Evolutionary conservation across 345 rosid genomes (phyloP), one percentile per base, ranked within the genome.

Genomic region (Hirschfeldia incana): DNA sequence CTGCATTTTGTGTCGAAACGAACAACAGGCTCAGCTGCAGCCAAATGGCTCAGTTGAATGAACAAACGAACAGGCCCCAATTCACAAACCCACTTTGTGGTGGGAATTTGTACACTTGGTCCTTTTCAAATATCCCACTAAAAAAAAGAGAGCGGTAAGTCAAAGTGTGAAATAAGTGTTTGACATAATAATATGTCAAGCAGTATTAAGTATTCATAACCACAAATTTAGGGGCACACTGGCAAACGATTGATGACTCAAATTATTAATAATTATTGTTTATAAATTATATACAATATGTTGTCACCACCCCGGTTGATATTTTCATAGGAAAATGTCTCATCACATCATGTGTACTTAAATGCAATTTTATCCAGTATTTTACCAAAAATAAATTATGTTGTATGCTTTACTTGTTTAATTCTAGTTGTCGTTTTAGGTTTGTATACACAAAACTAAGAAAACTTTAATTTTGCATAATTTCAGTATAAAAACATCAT

Each of bases 131-230:
- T 61, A 15, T 57, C 34, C 10, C 70, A 65, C 66, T 51, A 3
- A 36, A 36, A 33, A 49, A 63, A 4, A n/a, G 13, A 49, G 34
- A 49, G 3, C 32, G 21, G 32, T 49, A 65, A 49, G 57, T 66
- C 58, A 67, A 58, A 57, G 39, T 66, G 58, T 57, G 4, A 57
- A 37, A 65, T 65, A 33, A 74, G 64, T 74, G 36, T 69, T 49
- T 49, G 28, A 15, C 51, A 49, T 28, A 2, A 36, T 32, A 34
- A 34, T 34, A 65, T 65, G 67, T 34, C 21, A 27, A 65, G 7
- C 46, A 64, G 44, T 44, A 15, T 8, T n/a, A 33, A 15, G 10
- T 57, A 21, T 57, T 17, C 27, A 17, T 16, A 49, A 49, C 57
- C 57, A 49, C 17, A 49, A 49, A 49, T 51, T 51, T 17, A 17